Evolutionary conservation across 2,329 filamentous ascomycete species (phyloP), one percentile per base, ranked within the genome.

Genomic region (Chaetomium sp.): DNA sequence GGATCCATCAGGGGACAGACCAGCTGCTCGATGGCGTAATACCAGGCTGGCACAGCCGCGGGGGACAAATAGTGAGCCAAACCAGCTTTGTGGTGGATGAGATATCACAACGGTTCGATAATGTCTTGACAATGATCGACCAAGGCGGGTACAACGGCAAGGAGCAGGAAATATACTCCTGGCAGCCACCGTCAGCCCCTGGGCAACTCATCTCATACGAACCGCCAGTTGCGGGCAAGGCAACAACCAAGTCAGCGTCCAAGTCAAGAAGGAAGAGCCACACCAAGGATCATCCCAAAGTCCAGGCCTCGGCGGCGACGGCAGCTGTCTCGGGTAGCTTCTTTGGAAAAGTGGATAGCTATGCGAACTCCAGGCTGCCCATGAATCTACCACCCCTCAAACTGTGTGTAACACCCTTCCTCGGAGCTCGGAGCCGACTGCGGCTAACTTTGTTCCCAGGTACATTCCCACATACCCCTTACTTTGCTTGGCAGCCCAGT

Each of bases 381-480:
- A 73, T 78, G 38, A 74, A 86, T 58, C 74, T 95, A 1, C 81
- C 84, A 0, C 80, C 83, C 0, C 76, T 94, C 48, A 82, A 80
- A 64, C 72, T 92, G 78, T 88, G 75, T 65, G 79, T 11, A 3
- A 6, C 40, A 6, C 27, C 14, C 33, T 47, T 6, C 10, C 3
- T 12, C 2, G n/a, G 11, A 12, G 51, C 34, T 51, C 38, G 27
- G 19, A 4, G 4, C 33, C 19, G 19, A 9, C 8, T 7, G 51
- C 36, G 19, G 32, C 47, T 40, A 32, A 67, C 70, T 44, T 11
- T 67, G 54, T 5, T n/a, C 8, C 55, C 52, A 86, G 84, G 44
- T 87, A 89, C 65, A 81, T 89, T 43, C 76, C 86, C 0, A 90
- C 87, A 0, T 95, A 86, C 70, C 88, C 85, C 1, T 77, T 95